These are phyloP conservation scores for Claviceps spartinae DNA, from an alignment of 2,329 filamentous ascomycete species.

Conservation along the genomic window DNA sequence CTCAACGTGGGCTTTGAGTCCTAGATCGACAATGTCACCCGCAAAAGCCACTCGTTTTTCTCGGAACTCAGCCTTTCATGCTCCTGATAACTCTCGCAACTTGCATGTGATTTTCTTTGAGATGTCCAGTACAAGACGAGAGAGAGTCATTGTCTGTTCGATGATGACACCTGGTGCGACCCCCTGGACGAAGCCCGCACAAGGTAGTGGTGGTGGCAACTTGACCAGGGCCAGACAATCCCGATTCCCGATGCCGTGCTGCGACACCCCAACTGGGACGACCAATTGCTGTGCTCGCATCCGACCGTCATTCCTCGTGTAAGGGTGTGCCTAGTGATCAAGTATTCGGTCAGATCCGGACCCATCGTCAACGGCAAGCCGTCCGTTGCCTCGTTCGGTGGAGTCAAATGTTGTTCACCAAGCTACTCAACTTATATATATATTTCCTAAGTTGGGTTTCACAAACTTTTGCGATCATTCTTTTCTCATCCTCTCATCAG, in stretches of 20 bases:
- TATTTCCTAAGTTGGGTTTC: not conserved
- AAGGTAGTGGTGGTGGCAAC: conserved; percentile 4
- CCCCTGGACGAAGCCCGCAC: conserved; percentile 1
- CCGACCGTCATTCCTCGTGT: conserved; percentile 2
- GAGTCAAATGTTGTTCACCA: not conserved
- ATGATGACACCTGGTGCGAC: conserved; percentile 7
- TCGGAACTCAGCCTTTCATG: not conserved
- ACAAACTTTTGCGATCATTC: not conserved
- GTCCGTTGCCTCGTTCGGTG: not conserved
- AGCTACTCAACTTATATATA: not conserved
- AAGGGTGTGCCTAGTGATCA: not conserved
- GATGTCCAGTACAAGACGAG: not conserved
- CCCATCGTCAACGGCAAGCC: not conserved
- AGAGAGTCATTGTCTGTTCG: conserved; percentile 4
- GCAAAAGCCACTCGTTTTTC: not conserved
- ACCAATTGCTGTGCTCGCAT: not conserved
- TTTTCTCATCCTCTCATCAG: not conserved
- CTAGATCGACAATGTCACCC: not conserved
- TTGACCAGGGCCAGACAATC: conserved; percentile 1
- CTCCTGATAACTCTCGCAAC: not conserved
- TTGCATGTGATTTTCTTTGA: not conserved
- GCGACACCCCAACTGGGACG: not conserved
- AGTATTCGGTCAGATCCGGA: not conserved
- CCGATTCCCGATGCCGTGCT: not conserved
- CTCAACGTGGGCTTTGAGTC: no score